Evolutionary conservation across 305 asterid species (phyloP).

Genomic region (Solanum hybrid): DNA sequence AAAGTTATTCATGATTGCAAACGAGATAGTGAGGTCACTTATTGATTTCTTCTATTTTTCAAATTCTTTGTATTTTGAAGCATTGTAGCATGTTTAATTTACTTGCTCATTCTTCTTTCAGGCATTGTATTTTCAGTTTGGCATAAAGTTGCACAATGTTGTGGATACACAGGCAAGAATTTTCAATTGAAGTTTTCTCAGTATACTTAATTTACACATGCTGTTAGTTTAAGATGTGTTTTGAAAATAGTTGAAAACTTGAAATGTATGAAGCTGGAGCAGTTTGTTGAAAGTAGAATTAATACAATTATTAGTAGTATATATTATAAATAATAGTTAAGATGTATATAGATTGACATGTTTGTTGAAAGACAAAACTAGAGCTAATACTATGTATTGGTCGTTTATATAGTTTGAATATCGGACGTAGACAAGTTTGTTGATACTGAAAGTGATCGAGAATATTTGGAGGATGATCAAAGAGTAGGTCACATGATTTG

Average conservation of each 20-base stretch:
- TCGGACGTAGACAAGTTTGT: not conserved
- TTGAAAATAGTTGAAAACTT: not conserved
- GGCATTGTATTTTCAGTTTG: conserved; percentile 92
- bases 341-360: not conserved
- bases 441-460: not conserved
- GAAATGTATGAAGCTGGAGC: not conserved
- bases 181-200: conserved; percentile 1
- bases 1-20: conserved; percentile 99
- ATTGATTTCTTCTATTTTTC: conserved; percentile 21
- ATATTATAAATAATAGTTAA: not conserved
- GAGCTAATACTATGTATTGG: not conserved
- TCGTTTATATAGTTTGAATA: not conserved
- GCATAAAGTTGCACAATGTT: conserved; percentile 80
- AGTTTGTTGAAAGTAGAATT: not conserved
- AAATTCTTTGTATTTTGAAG: conserved; percentile 9
- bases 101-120: conserved; percentile 29
- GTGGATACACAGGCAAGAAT: conserved; percentile 86
- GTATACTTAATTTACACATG: not conserved
- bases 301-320: not conserved
- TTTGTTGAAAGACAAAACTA: not conserved
- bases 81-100: conserved; percentile 14
- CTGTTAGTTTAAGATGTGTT: not conserved
- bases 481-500: not conserved
- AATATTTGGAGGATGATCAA: not conserved
- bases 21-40: conserved; percentile 98